Percentiles rank a stretch among this genome's conserved stretches.
Conservation (phyloP, 768 basidiomycete species). For the Termitomyces sp. region DNA sequence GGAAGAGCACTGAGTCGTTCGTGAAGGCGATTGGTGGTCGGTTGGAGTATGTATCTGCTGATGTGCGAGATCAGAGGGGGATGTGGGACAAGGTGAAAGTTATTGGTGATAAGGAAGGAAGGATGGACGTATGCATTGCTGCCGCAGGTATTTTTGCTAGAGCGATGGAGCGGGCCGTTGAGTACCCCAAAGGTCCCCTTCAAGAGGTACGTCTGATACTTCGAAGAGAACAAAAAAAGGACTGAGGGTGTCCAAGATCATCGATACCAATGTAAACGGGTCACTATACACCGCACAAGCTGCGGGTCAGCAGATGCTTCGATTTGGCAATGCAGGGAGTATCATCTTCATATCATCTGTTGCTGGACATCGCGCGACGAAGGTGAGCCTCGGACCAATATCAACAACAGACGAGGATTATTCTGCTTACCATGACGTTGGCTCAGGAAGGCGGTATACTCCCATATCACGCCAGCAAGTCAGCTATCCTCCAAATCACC, state of each 20-base stretch:
- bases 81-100: constrained; percentile 51
- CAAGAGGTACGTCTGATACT: constrained; percentile 31
- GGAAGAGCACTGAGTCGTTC: constrained; percentile 44
- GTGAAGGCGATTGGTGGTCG: constrained; percentile 35
- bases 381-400: background rate
- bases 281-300: constrained; percentile 30
- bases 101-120: constrained; percentile 40
- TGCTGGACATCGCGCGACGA: constrained; percentile 35
- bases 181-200: constrained; percentile 58
- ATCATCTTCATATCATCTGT: constrained; percentile 64
- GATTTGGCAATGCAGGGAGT: constrained; percentile 45
- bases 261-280: constrained; percentile 62
- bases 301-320: constrained; percentile 6
- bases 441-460: background rate
- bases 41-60: constrained; percentile 55
- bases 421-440: background rate
- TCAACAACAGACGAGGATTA: too few species aligned
- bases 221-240: background rate
- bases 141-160: constrained; percentile 64
- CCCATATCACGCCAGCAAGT: constrained; percentile 68
- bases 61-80: constrained; percentile 57
- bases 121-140: constrained; percentile 50
- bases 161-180: constrained; percentile 47
- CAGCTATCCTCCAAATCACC: constrained; percentile 71
- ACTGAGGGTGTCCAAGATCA: constrained; percentile 34